A percentile compares a stretch with the other conserved stretches of the same genome.
Conservation (phyloP, 805 yeast species). For the Jamesozyma rosinii region DNA sequence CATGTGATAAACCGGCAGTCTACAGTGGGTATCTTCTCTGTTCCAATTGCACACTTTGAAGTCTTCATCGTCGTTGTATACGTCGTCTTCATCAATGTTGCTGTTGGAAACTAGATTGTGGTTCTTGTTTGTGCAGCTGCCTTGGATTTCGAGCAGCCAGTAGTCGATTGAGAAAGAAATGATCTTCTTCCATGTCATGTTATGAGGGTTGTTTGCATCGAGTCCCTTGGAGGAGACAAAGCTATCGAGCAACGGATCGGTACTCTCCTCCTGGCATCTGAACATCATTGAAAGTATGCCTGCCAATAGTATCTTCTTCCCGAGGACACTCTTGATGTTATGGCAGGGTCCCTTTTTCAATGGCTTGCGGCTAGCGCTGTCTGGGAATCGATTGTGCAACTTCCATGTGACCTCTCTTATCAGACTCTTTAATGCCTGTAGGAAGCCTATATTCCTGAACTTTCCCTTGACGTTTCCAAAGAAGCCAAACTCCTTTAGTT, state of each 20-base stretch:
- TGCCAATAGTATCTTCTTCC: conserved; percentile 55
- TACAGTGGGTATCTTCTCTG: conserved; percentile 31
- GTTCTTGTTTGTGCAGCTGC: conserved; percentile 8
- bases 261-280: conserved; percentile 64
- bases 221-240: conserved; percentile 6
- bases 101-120: background rate
- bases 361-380: background rate
- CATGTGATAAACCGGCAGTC: conserved; percentile 60
- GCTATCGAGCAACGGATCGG: conserved; percentile 11
- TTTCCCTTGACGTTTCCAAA: conserved; percentile 13
- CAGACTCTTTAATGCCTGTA: conserved; percentile 48
- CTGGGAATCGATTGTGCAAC: background rate
- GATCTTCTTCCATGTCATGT: conserved; percentile 60
- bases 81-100: background rate
- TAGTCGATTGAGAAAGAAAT: conserved; percentile 61
- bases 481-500: conserved; percentile 19
- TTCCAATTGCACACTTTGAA: conserved; percentile 21
- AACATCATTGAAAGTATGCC: conserved; percentile 60
- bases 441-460: conserved; percentile 36
- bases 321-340: conserved; percentile 39
- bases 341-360: conserved; percentile 15
- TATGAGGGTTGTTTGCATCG: conserved; percentile 9
- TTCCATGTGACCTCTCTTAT: conserved; percentile 36
- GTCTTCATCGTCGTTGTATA: conserved; percentile 1
- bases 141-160: conserved; percentile 39